Conservation (phyloP, 2,329 filamentous ascomycete species). For the Botryosphaeria dothidea region DNA sequence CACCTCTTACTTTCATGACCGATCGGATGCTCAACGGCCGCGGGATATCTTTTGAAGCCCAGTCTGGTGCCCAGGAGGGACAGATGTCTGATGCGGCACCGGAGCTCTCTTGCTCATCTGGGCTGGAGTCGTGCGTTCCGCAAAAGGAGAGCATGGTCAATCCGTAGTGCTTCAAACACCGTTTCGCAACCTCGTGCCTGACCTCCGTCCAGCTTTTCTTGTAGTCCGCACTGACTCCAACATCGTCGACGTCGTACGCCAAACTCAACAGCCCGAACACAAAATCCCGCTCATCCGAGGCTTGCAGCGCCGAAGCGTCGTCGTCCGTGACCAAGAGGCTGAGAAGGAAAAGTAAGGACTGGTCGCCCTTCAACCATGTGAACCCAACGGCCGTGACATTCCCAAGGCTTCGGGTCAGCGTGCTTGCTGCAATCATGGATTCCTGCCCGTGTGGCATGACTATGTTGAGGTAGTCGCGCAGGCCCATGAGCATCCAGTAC, state of each 20-base stretch:
- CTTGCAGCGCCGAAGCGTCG: not conserved
- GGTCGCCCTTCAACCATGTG: not conserved
- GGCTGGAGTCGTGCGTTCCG: not conserved
- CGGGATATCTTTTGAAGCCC: not conserved
- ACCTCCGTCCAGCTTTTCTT: not conserved
- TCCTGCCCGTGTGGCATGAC: not conserved
- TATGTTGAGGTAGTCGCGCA: not conserved
- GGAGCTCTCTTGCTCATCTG: not conserved
- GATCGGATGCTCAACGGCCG: not conserved
- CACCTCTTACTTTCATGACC: not conserved
- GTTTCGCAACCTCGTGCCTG: not conserved
- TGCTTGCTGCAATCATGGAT: not conserved
- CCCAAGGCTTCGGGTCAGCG: not conserved
- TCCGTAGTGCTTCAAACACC: not conserved
- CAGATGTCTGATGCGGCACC: not conserved
- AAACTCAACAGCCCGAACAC: not conserved
- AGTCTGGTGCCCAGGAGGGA: constrained; percentile 6
- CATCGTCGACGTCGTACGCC: not conserved
- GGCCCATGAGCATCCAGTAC: not conserved
- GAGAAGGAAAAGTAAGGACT: not conserved
- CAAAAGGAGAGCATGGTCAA: not conserved
- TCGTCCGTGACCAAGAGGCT: not conserved
- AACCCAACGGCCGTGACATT: not conserved
- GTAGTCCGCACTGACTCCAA: not conserved
- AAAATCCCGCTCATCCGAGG: not conserved